Evolutionary conservation across 768 basidiomycete species (phyloP), one percentile per base, ranked within the genome.

Genomic region (Termitomyces sp.): DNA sequence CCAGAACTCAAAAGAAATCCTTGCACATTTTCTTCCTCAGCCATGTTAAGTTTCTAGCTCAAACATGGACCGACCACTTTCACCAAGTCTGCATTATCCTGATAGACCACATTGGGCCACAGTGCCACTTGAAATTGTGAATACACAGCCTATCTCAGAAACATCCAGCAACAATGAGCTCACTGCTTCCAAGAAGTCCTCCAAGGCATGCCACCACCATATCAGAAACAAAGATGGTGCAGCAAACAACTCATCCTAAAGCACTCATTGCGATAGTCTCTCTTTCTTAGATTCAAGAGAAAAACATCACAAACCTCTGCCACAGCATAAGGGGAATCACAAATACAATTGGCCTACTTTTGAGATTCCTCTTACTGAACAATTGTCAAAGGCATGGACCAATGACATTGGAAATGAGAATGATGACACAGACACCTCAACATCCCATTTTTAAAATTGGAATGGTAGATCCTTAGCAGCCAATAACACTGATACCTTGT

Each of bases 1-100:
- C 75, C 74, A 4, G 71, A 73, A 53, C 58, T 71, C 73, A 4
- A 58, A 63, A 19, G 64, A 68, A 54, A 69, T 75, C 29, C 71
- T 77, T 46, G 57, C 63, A 5, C 59, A 58, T 5, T 72, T 73
- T 46, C 65, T 76, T 40, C n/a, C n/a, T n/a, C n/a, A n/a, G n/a
- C 63, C 66, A 47, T 40, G 34, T 32, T 43, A 47, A 6, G 12
- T 23, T 29, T 38, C 50, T 14, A 46, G 17, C 29, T 19, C 49
- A 2, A 27, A 35, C 27, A n/a, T 12, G 9, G 43, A 21, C 12
- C 54, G 14, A 44, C 41, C 43, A 34, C 47, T 42, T 35, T 56
- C 43, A 5, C 47, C 55, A 25, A 54, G 49, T 42, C 46, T 53
- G 19, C 59, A 59, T 32, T n/a, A n/a, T n/a, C n/a, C n/a, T n/a